Evolutionary conservation across 805 yeast species (phyloP), one percentile per base, ranked within the genome.

Genomic region (Isabelozyma pseudorhagii): DNA sequence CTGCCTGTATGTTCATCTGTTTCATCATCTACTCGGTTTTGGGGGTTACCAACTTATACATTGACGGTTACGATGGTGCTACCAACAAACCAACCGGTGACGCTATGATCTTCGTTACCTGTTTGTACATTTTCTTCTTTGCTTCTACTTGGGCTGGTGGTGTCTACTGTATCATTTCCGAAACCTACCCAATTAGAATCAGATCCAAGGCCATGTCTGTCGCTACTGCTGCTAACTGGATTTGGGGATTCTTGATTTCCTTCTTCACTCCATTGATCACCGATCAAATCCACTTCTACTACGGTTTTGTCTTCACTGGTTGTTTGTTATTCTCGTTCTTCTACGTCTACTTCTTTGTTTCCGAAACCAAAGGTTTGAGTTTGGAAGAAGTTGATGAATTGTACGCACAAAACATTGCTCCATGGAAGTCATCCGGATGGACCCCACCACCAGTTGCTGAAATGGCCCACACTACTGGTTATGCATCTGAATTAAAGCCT

Each of bases 381-480:
- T 79, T 89, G 65, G 96, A 89, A 71, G 90, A 88, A 69, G 89
- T 88, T 55, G 91, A 88, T 64, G 83, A 79, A 61, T 72, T 84
- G 75, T 85, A 83, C 60, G 73, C 74, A 47, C 67, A 67, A 48
- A 63, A 61, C 49, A 52, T 69, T 46, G 52, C 56, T 15, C 68
- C 77, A 41, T 72, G 73, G 74, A 68, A 69, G 55, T 62, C 85
- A 11, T 46, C 72, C 27, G 57, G 55, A 46, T 85, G 81, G 82
- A 74, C 73, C 46, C 86, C 87, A 58, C 72, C 81, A 14, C 48
- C 70, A 13, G 54, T 54, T 14, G 70, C 63, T 14, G 54, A 51
- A n/a, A 69, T 69, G 74, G 71, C 74, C 27, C 62, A 63, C 48
- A 57, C 66, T 39, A 64, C 72, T 27, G 74, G 75, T n/a, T 71